These are phyloP conservation scores for Alternaria sp. DNA, from an alignment of 2,329 filamentous ascomycete genomes.

Conservation along the genomic window DNA sequence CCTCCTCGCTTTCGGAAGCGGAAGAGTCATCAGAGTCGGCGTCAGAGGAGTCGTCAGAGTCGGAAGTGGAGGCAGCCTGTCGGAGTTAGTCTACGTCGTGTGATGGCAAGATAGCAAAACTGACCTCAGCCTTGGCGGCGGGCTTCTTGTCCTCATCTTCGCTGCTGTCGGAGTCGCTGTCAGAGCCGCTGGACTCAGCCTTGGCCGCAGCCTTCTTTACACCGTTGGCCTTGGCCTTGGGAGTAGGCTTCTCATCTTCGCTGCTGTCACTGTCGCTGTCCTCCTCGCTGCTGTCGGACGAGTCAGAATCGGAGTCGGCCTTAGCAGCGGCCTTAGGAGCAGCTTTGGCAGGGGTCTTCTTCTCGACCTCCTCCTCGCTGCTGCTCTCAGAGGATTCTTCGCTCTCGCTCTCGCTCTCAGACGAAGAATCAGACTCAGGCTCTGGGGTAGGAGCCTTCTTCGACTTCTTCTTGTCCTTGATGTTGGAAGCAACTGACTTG, in stretches of 20 bases:
- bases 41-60: conserved; percentile 38
- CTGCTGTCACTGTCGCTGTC: conserved; percentile 40
- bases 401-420: conserved; percentile 48
- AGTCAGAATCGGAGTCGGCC: conserved; percentile 47
- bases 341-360: conserved; percentile 47
- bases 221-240: conserved; percentile 45
- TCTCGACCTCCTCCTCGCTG: conserved; percentile 47
- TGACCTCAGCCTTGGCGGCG: conserved; percentile 43
- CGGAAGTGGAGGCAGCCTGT: conserved; percentile 34
- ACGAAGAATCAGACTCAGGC: conserved; percentile 54
- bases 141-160: conserved; percentile 43
- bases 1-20: conserved; percentile 46
- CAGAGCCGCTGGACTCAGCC: conserved; percentile 50
- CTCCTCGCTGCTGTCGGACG: conserved; percentile 36
- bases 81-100: conserved; percentile 24
- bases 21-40: conserved; percentile 50
- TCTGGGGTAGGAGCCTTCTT: conserved; percentile 60
- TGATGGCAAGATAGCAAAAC: conserved; percentile 26
- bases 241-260: conserved; percentile 40
- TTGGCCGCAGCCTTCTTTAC: conserved; percentile 46
- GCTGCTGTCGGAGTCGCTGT: conserved; percentile 37
- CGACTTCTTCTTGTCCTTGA: conserved; percentile 62
- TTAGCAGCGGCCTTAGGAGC: conserved; percentile 49
- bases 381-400: conserved; percentile 43
- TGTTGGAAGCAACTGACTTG: conserved; percentile 58